These are phyloP conservation scores for Colletotrichum acutatum DNA, from an alignment of 2,329 filamentous ascomycete species.

Conservation along the genomic window DNA sequence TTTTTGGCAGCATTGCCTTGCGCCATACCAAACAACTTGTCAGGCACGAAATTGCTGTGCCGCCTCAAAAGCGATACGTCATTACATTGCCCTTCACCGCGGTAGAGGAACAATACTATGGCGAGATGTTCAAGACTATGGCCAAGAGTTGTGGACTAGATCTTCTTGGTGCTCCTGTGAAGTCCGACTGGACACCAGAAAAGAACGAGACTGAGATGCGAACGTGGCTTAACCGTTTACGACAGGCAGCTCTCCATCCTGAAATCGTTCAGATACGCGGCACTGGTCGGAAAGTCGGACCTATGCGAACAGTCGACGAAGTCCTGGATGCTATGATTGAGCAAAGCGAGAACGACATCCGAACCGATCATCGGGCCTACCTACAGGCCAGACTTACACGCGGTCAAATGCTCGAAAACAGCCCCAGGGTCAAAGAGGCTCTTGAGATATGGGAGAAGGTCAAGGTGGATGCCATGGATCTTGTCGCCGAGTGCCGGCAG, in stretches of 20 bases:
- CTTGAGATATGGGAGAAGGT: conserved; percentile 75
- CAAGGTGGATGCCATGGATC: conserved; percentile 56
- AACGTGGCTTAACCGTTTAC: conserved; percentile 78
- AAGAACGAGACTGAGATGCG: conserved; percentile 79
- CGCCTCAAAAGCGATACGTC: conserved; percentile 85
- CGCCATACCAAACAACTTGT: conserved; percentile 88
- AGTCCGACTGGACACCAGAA: conserved; percentile 73
- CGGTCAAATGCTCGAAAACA: conserved; percentile 84
- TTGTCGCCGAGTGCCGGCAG: conserved; percentile 73
- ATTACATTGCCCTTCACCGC: conserved; percentile 91
- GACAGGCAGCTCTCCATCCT: conserved; percentile 88
- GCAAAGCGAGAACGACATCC: conserved; percentile 76
- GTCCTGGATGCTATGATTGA: conserved; percentile 94
- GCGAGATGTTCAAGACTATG: conserved; percentile 80
- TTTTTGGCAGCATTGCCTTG: conserved; percentile 80
- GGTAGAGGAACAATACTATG: conserved; percentile 91
- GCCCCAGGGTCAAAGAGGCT: conserved; percentile 73
- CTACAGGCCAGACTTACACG: conserved; percentile 72
- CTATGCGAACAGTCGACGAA: conserved; percentile 84
- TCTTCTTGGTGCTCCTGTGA: conserved; percentile 69
- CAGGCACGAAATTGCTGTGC: conserved; percentile 81
- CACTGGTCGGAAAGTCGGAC: conserved; percentile 70
- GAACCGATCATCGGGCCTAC: conserved; percentile 74
- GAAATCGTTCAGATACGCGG: conserved; percentile 75
- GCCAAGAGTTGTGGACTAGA: conserved; percentile 75